Base-by-base conservation (phyloP, 192 early-diverging fungal species). In the Lobosporangium transversale region DNA sequence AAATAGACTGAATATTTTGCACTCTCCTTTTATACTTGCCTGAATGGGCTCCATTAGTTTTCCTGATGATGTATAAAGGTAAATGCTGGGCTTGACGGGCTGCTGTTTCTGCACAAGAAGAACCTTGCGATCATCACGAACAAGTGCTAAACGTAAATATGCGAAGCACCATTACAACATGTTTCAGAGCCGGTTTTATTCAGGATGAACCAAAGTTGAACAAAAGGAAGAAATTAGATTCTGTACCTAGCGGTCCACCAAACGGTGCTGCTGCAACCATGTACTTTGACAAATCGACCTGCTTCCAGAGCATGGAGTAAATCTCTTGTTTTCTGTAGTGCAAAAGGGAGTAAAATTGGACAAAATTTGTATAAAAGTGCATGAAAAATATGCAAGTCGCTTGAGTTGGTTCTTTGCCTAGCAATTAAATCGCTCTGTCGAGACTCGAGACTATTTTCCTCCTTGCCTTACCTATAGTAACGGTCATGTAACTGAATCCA, bases 231-330 rank as follows among this genome's bases (percentile, higher is more conserved):
- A n/a, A n/a, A n/a, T n/a, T n/a, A n/a, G 18, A 56, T 36, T 15
- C 14, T n/a, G 60, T 88, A 94, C 94, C 93, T 27, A 96, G 90
- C 7, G 97, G 97, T 10, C 97, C 97, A 29, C 94, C 97, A 85
- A 91, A 95, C 4, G 93, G 91, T 23, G 95, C 92, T 2, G 87
- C 92, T 0, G 95, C 93, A 17, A 95, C 86, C 54, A 92, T 84
- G 71, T 86, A 93, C 59, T 93, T 93, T 11, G 87, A 87, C 29
- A 99, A 80, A 70, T 97, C 93, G 6, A 95, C 81, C n/a, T 90
- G 89, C 29, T 89, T 90, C 97, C 96, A 98, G 51, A 88, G 75
- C 90, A 98, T 88, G 18, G 89, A 70, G 68, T 99, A 99, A 12
- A 93, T 80, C 66, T 94, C 92, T 57, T 93, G 87, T 66, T 93